A percentile compares a stretch with the other conserved stretches of the same genome.
These are phyloP conservation scores for Aurinia saxatilis DNA, from an alignment of 345 rosid species.

Conservation along the genomic window DNA sequence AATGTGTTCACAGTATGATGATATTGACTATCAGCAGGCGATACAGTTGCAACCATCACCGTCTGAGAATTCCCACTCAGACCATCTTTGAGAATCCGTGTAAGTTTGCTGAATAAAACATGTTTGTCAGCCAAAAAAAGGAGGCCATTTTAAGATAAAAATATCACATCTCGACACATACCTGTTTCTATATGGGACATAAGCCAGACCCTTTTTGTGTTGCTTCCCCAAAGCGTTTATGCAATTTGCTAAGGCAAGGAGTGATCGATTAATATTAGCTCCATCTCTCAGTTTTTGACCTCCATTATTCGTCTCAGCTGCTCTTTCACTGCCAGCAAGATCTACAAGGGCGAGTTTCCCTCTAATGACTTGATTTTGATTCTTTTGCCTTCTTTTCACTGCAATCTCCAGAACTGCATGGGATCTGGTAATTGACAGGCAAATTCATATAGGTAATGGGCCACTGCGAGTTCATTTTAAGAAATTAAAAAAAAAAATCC, in stretches of 20 bases:
- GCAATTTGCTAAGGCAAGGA: constrained; percentile 94
- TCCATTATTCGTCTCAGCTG: constrained; percentile 85
- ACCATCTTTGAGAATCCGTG: constrained; percentile 96
- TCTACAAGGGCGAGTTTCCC: constrained; percentile 98
- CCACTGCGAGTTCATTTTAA: neutral
- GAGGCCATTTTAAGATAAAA: neutral
- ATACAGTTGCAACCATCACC: constrained; percentile 77
- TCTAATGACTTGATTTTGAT: constrained; percentile 62
- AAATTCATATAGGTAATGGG: neutral
- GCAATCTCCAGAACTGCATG: constrained; percentile 89
- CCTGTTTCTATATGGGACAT: constrained; percentile 97
- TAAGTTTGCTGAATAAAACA: constrained; percentile 44
- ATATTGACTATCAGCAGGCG: constrained; percentile 36
- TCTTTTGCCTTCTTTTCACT: constrained; percentile 76
- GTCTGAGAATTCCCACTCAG: constrained; percentile 97
- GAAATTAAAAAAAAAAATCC: neutral
- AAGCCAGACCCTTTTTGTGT: constrained; percentile 95
- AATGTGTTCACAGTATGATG: constrained; percentile 75
- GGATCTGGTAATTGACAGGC: constrained; percentile 45
- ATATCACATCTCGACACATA: constrained; percentile 17
- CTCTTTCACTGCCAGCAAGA: constrained; percentile 98
- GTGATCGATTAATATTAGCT: constrained; percentile 87
- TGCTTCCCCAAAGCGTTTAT: constrained; percentile 91
- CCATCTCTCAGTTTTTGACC: constrained; percentile 97
- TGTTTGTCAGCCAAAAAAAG: neutral